Evolutionary conservation across 2,329 filamentous ascomycete genomes (phyloP).

Genomic region (Coniochaeta sp.): DNA sequence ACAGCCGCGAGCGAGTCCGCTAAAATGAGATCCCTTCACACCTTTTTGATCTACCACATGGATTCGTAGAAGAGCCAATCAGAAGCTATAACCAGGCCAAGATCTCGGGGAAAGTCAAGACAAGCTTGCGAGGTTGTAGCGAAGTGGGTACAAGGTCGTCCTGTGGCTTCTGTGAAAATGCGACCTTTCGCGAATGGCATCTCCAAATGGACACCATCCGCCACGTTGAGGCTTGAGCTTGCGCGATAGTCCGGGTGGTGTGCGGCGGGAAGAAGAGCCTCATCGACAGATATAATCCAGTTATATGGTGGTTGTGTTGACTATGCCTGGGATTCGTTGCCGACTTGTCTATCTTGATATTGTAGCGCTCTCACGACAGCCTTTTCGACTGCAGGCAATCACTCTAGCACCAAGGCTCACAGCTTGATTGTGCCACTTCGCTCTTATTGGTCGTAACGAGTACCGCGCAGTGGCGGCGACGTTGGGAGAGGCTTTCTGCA

Average conservation of each 20-base stretch:
- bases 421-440: neutral
- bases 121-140: neutral
- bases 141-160: neutral
- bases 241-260: neutral
- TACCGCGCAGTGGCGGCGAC: no score
- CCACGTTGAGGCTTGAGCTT: neutral
- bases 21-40: neutral
- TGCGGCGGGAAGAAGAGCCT: neutral
- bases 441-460: no score
- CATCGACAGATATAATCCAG: neutral
- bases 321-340: neutral
- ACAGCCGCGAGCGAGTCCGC: neutral
- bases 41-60: neutral
- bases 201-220: neutral
- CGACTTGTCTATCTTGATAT: neutral
- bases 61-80: slow-evolving; percentile 3
- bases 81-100: neutral
- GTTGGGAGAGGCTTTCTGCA: no score
- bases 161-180: neutral
- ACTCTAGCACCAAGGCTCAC: neutral
- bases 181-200: neutral
- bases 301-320: neutral
- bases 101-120: slow-evolving; percentile 4
- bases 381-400: neutral
- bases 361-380: neutral